phyloP scores from a whole-genome alignment of 768 basidiomycete species.

The Boletus huronensis region DNA sequence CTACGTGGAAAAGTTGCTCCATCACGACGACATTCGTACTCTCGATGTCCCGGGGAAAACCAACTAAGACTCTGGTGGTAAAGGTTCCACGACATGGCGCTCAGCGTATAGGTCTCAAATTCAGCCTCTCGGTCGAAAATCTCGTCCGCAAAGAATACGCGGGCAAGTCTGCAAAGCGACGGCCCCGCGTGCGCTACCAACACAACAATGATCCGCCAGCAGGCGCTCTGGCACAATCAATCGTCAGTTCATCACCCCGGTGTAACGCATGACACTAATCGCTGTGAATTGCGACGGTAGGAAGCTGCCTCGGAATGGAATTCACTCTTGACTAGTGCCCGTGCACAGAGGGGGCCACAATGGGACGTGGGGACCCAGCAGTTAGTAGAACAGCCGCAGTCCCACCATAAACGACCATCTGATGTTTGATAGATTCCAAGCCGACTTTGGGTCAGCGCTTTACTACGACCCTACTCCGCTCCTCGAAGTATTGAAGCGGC shows the following conservation, averaged over 20 bases:
- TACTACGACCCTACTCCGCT: slow-evolving; percentile 71
- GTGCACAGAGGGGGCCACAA: slow-evolving; percentile 79
- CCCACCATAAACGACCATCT: neutral
- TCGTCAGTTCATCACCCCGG: slow-evolving; percentile 44
- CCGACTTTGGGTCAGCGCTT: slow-evolving; percentile 67
- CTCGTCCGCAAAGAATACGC: slow-evolving; percentile 49
- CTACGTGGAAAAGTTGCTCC: neutral
- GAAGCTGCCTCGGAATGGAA: slow-evolving; percentile 88
- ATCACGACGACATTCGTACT: neutral
- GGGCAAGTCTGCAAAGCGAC: slow-evolving; percentile 44
- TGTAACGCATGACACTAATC: neutral
- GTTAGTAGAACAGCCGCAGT: slow-evolving; percentile 41
- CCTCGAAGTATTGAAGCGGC: slow-evolving; percentile 45
- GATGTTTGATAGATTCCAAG: slow-evolving; percentile 54
- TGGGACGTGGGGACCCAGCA: slow-evolving; percentile 88
- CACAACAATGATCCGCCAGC: slow-evolving; percentile 52
- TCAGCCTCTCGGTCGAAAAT: slow-evolving; percentile 55
- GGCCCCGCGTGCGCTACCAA: slow-evolving; percentile 40
- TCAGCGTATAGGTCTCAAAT: slow-evolving; percentile 63
- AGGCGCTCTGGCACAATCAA: slow-evolving; percentile 51
- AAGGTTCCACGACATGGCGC: slow-evolving; percentile 74
- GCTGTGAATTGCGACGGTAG: slow-evolving; percentile 21
- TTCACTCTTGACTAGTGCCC: slow-evolving; percentile 69
- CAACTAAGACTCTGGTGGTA: slow-evolving; percentile 54
- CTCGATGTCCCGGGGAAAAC: slow-evolving; percentile 40